Conservation (phyloP, 345 rosid genomes). For the Mangifera indica region DNA sequence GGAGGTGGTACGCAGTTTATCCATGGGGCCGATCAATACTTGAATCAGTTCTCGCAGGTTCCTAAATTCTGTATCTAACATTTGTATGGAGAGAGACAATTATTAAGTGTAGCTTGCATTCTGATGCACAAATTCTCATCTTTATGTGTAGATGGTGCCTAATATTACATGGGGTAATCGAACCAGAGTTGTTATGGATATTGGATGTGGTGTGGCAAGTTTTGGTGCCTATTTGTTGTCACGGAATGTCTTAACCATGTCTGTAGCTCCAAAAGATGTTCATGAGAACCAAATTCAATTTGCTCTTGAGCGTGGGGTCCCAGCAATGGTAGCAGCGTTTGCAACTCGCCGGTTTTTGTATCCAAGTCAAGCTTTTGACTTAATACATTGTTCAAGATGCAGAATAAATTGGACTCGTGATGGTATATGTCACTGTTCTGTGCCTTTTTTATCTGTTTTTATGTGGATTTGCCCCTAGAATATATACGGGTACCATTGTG, state of each 20-base stretch:
- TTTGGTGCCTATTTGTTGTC: conserved; percentile 93
- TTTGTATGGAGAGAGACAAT: not conserved
- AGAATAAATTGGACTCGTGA: conserved; percentile 99
- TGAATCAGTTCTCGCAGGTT: conserved; percentile 80
- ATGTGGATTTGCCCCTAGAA: not conserved
- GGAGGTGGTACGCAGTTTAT: conserved; percentile 99
- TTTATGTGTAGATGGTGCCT: conserved; percentile 67
- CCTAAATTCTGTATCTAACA: not conserved
- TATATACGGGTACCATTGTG: not conserved
- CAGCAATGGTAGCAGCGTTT: conserved; percentile 97
- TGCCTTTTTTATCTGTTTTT: conserved; percentile 7
- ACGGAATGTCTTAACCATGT: conserved; percentile 73
- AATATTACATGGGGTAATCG: conserved; percentile 72
- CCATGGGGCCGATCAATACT: conserved; percentile 88
- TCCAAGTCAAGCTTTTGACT: conserved; percentile 97
- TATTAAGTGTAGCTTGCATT: not conserved
- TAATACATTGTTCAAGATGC: conserved; percentile 97
- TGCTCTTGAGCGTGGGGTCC: conserved; percentile 99
- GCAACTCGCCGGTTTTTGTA: conserved; percentile 69
- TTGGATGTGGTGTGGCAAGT: conserved; percentile 99
- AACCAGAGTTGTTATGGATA: conserved; percentile 73
- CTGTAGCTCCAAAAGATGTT: conserved; percentile 98
- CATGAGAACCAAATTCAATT: conserved; percentile 98
- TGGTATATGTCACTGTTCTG: conserved; percentile 47
- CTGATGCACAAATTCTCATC: conserved; percentile 22